phyloP scores from a whole-genome alignment of 805 yeast genomes.

The Kodamaea laetipori region DNA sequence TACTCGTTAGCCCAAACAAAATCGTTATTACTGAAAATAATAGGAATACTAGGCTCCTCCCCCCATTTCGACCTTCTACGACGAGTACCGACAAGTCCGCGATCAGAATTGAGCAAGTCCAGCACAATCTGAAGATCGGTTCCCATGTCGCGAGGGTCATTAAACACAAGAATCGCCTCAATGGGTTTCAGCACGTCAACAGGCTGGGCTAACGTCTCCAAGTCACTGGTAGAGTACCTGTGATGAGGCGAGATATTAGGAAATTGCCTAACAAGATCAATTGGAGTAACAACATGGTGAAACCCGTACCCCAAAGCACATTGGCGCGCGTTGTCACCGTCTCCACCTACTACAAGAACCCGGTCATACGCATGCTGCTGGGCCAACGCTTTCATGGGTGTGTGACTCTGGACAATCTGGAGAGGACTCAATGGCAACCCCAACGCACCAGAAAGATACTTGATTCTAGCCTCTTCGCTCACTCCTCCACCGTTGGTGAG shows the following conservation, averaged over 20 bases:
- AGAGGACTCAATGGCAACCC: slow-evolving; percentile 49
- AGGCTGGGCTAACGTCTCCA: slow-evolving; percentile 24
- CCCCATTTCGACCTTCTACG: background rate
- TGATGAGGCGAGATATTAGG: slow-evolving; percentile 72
- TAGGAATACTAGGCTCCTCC: slow-evolving; percentile 48
- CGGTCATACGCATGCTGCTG: slow-evolving; percentile 49
- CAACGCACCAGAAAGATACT: slow-evolving; percentile 49
- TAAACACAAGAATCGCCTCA: slow-evolving; percentile 80
- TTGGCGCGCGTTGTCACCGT: slow-evolving; percentile 61
- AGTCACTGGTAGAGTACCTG: slow-evolving; percentile 48
- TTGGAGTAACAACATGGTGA: slow-evolving; percentile 67
- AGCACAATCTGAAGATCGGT: slow-evolving; percentile 77
- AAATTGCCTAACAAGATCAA: slow-evolving; percentile 64
- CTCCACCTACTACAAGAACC: slow-evolving; percentile 86
- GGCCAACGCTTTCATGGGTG: slow-evolving; percentile 71
- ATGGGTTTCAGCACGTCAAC: slow-evolving; percentile 43
- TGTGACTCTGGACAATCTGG: slow-evolving; percentile 84
- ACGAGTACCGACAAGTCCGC: slow-evolving; percentile 69
- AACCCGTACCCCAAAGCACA: slow-evolving; percentile 83
- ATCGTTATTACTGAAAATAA: slow-evolving; percentile 80
- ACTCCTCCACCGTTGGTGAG: slow-evolving; percentile 92
- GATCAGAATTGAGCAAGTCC: slow-evolving; percentile 66
- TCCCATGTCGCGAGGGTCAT: slow-evolving; percentile 88
- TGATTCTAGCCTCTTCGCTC: slow-evolving; percentile 61
- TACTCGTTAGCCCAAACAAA: slow-evolving; percentile 87